Evolutionary conservation across 345 rosid genomes (phyloP), one percentile per base, ranked within the genome.

Genomic region (Linum trigynum): DNA sequence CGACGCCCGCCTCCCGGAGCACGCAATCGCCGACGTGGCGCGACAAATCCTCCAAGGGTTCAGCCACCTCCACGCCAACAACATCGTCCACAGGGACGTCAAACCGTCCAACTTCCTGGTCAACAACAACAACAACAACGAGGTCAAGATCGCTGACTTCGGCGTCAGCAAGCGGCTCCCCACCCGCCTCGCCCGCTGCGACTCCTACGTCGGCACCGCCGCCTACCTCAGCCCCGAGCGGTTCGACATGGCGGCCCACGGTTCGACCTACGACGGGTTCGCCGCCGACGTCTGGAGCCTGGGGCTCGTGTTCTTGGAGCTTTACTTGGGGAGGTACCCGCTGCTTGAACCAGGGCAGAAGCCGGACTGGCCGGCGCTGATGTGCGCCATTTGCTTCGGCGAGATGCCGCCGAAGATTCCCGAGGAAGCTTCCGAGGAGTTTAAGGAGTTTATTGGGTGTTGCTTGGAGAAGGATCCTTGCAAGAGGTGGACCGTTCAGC

Each of bases 271-370:
- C 23, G 35, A 38, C 55, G 59, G 57, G 0, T 72, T 48, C 14
- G 76, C 74, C 0, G 60, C 62, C 6, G 72, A 71, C 36, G 55
- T 67, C 0, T 71, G 76, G 74, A 68, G 73, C 61, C 38, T 72
- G 9, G 71, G 76, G 7, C 60, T 76, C n/a, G 68, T 61, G 38
- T 61, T 71, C 32, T 62, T 69, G 76, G 76, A 76, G 73, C 62
- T 72, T 1, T 72, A 36, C 38, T 38, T 62, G 12, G 73, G 79
- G 36, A 61, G 72, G 61, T 72, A 55, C 50, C 71, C 76, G 4
- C 65, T 72, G 17, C 67, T 62, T 0, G 65, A 17, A 41, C 61
- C 67, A 0, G 70, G 63, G 17, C 17, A 69, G 59, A 75, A 57
- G 65, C 69, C 69, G 7, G 65, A 64, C n/a, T 62, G 62, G 71